These are phyloP conservation scores for Raddia distichophylla DNA, from an alignment of 176 grass and related monocot genomes.

Conservation along the genomic window DNA sequence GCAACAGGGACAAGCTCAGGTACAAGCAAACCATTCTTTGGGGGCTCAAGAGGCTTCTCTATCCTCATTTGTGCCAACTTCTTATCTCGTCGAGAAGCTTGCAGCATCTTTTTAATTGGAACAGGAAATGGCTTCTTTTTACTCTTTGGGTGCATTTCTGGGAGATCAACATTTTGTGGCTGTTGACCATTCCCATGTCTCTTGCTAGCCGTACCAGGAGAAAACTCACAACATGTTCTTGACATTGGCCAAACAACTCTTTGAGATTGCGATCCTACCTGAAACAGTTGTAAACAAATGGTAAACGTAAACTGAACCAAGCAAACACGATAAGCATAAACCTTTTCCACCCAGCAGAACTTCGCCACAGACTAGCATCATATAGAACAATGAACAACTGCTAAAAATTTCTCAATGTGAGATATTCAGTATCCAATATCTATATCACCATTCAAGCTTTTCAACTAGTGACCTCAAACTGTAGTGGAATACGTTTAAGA, in stretches of 20 bases:
- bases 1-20: constrained; percentile 86
- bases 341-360: background rate
- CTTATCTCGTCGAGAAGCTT: constrained; percentile 61
- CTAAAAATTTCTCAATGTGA: background rate
- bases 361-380: background rate
- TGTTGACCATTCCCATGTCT: constrained; percentile 38
- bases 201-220: constrained; percentile 29
- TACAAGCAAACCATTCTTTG: constrained; percentile 87
- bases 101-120: constrained; percentile 75
- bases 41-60: constrained; percentile 73
- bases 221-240: constrained; percentile 41
- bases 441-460: background rate
- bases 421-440: background rate
- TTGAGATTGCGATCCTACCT: constrained; percentile 25
- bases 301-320: background rate
- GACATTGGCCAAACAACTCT: background rate
- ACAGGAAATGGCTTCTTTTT: constrained; percentile 87
- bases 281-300: constrained; percentile 7
- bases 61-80: constrained; percentile 72
- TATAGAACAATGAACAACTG: background rate
- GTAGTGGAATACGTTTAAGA: background rate
- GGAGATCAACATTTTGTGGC: constrained; percentile 86
- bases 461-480: background rate
- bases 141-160: constrained; percentile 66
- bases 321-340: background rate